Evolutionary conservation across 2,329 filamentous ascomycete genomes (phyloP), one percentile per base, ranked within the genome.

Genomic region (Zasmidium cellare): DNA sequence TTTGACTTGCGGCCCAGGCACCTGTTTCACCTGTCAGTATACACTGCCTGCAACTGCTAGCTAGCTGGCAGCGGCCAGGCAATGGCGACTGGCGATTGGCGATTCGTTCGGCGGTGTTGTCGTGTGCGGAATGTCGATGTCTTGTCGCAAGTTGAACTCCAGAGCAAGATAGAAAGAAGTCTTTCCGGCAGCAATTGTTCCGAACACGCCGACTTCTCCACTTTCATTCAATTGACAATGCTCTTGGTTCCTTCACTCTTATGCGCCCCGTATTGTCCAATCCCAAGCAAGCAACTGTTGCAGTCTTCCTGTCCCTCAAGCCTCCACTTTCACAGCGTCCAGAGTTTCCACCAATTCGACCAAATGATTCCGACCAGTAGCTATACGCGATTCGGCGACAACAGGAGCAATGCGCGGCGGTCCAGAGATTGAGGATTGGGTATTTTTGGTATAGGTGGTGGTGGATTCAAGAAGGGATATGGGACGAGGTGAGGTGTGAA

Each of bases 401-500:
- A n/a, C n/a, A 28, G 16, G 20, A 55, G 53, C 46, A 25, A 50
- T 55, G 53, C 53, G 46, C 28, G 25, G 28, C 19, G 24, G n/a
- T 14, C 35, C 16, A 41, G 7, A 6, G 16, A 41, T 14, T n/a
- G 12, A 18, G 35, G 7, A 41, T 41, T 6, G 3, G 18, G 20
- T 18, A 48, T 16, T 24, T 24, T 31, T 25, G 20, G 31, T 12
- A 19, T 55, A 19, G 46, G 18, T n/a, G 25, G 19, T 7, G 14
- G 46, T 44, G 53, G n/a, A n/a, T 38, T 47, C 25, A 25, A 38
- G 46, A 9, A 25, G 6, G 46, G n/a, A 11, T 41, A 24, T 18
- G 46, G 38, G 19, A 45, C 38, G 53, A 49, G 22, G 63, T 44
- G 59, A 61, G 58, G 31, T 23, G 56, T 41, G 53, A 24, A 12